These are phyloP conservation scores for Myxozyma melibiosi DNA, from an alignment of 805 yeast genomes.

Conservation along the genomic window DNA sequence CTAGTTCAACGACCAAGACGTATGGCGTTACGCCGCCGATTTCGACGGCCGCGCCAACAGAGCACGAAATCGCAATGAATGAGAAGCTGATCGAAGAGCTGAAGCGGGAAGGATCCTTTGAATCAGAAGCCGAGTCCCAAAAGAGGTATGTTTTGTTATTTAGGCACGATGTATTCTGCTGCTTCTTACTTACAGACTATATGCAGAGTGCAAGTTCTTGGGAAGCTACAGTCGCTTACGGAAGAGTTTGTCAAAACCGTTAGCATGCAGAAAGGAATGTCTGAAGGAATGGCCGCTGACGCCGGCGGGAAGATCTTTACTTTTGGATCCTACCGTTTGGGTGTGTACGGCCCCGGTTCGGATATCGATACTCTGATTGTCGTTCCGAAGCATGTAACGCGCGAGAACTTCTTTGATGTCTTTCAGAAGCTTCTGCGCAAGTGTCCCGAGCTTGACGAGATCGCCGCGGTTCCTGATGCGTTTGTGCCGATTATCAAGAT, in stretches of 20 bases:
- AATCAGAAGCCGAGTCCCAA: conserved; percentile 78
- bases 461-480: conserved; percentile 93
- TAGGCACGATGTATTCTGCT: neutral
- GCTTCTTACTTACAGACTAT: too few relatives aligned
- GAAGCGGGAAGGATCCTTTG: conserved; percentile 84
- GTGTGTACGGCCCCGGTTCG: conserved; percentile 97
- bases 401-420: conserved; percentile 86
- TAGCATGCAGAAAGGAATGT: conserved; percentile 81
- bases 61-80: conserved; percentile 74
- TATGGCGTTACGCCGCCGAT: conserved; percentile 84
- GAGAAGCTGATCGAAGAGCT: conserved; percentile 76
- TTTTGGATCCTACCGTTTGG: conserved; percentile 89
- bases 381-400: conserved; percentile 90
- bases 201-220: conserved; percentile 70
- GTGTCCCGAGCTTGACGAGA: conserved; percentile 84
- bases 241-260: conserved; percentile 83
- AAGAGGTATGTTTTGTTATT: conserved; percentile 43
- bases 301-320: conserved; percentile 98
- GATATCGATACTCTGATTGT: conserved; percentile 97
- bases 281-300: conserved; percentile 95
- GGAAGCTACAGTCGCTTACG: conserved; percentile 68
- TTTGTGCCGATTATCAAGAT: conserved; percentile 95
- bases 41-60: conserved; percentile 80
- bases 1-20: conserved; percentile 27
- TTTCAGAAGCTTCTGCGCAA: conserved; percentile 69